Evolutionary conservation across 495 filamentous ascomycete species (phyloP), one percentile per base, ranked within the genome.

Genomic region (Talaromyces ruber): DNA sequence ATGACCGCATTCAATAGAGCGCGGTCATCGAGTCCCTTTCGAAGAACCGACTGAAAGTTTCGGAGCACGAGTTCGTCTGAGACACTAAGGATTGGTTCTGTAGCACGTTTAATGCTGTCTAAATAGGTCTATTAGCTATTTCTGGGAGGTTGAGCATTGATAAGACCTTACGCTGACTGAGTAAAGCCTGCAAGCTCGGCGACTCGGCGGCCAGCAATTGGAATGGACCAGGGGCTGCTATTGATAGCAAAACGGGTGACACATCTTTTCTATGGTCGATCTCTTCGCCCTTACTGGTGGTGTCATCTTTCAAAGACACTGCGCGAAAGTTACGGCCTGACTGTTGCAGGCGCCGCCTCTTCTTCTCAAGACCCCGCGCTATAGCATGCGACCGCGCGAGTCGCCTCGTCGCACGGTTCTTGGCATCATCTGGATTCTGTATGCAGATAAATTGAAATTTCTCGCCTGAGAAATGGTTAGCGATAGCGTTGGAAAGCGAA

Each of bases 1-100:
- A 76, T 75, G 25, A 75, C 61, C 12, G 75, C 74, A 65, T 61
- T 76, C 47, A 74, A 28, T 29, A 78, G 68, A 56, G 74, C 74
- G 1, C 62, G 64, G 58, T 78, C 74, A 63, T 64, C 60, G 2
- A 70, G 62, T 1, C 66, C 65, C 4, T 57, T 68, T 29, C 65
- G 69, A 50, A 78, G 66, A 62, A 78, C 65, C 8, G 66, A 67
- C 57, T 60, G 61, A 47, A 76, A 75, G 62, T 65, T 71, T 58
- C 73, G 70, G 57, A 74, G 67, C 29, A 68, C 68, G 60, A 75
- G 66, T 53, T 72, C 71, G 7, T 75, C 71, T 30, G 59, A 39
- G 56, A 75, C 45, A 56, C 70, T 76, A 18, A 78, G 67, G 9
- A 74, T 60, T 28, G 74, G 74, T 64, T 76, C 67, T 6, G 61